Evolutionary conservation across 768 basidiomycete genomes (phyloP), one percentile per base, ranked within the genome.

Genomic region (Suillus spraguei): DNA sequence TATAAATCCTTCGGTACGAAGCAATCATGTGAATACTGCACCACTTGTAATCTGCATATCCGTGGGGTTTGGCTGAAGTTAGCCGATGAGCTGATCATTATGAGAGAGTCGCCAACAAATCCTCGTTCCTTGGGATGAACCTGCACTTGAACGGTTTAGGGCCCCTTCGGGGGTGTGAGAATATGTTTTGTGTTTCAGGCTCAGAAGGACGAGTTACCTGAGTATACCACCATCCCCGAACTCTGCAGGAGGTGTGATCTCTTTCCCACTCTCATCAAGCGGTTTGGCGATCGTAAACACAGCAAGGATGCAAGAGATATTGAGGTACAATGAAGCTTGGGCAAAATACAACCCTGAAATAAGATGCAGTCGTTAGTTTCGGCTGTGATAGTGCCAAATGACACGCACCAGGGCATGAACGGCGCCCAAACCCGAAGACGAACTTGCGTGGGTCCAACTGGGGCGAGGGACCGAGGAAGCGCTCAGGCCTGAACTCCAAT

Each of bases 271-370:
- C 20, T 63, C 67, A 55, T 78, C 76, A 1, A 74, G 41, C 4
- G 76, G 73, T 64, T 79, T 80, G 4, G 67, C 65, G 33, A 84
- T 78, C 33, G 76, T 63, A 55, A 83, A 79, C 4, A 73, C 67
- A 5, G 80, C 71, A 33, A 81, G 70, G 39, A 80, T 71, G 41
- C 71, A 76, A 9, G 76, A 60, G 10, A 81, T 73, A 59, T 71
- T 75, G 33, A 80, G 63, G 65, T 79, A 81, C 44, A 79, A 39
- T 0, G 76, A 75, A 52, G 71, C 66, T 62, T 77, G 71, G 0
- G 74, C 79, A 9, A 81, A 66, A 64, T 77, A 63, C 22, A 36
- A 8, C 6, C 53, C 53, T 54, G 53, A 36, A 54, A 36, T 36
- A 36, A 22, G n/a, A n/a, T n/a, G n/a, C n/a, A n/a, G n/a, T n/a